Base-by-base conservation (phyloP, 2,329 filamentous ascomycete genomes). In the Fusarium gaditjirri region DNA sequence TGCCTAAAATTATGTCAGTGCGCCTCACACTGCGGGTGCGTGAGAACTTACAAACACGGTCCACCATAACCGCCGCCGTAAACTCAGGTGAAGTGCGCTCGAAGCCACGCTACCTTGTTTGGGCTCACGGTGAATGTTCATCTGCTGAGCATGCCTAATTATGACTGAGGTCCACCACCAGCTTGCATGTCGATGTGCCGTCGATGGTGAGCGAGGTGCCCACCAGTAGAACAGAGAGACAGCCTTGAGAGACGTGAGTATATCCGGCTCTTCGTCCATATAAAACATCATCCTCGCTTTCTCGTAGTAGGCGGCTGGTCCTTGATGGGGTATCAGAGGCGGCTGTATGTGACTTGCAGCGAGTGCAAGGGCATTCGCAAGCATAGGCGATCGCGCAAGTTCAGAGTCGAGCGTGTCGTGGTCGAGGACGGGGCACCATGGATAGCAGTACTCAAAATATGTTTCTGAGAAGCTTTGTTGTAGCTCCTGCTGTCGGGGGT, bases 101-200 rank as follows among this genome's bases (percentile, higher is more conserved):
- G 61, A 52, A 3, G 16, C 49, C 3, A 23, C 54, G 19, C 71
- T 66, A 4, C 70, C 65, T 1, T 70, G 61, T 1, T 72, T 68
- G 0, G 80, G 81, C 52, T 84, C 83, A 4, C 82, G 80, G 47
- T 85, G 83, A 11, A 85, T 75, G 41, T 82, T 83, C 75, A 84
- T 80, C 61, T 85, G 83, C 59, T 85, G 83, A 4, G 82, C 83
- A 61, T 83, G 81, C 17, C 83, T 74, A 25, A 85, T 84, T 19
- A 83, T 78, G 7, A 84, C 79, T 5, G 81, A 81, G 0, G 82
- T 84, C 83, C 83, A 85, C 83, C 83, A 85, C 83, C 83, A 85
- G 27, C 81, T 81, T 4, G 82, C 80, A 68, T 85, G 79, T 4
- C 80, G 77, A 53, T 82, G 80, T 6, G 82, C 80, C 3, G 78